phyloP scores from a whole-genome alignment of 495 filamentous ascomycete species.

The Aspergillus ostianus region DNA sequence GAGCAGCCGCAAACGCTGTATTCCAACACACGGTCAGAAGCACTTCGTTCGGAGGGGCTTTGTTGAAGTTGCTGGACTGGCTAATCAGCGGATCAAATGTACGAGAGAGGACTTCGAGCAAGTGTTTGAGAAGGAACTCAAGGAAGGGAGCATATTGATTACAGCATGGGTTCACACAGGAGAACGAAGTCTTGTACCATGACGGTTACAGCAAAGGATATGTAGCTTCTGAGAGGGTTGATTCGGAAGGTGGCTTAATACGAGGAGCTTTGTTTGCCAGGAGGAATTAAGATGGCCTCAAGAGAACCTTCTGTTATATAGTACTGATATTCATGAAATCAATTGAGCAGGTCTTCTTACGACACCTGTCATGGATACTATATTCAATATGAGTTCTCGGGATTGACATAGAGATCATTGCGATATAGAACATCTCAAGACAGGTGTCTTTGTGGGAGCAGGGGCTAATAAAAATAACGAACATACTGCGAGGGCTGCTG shows the following conservation, averaged over 20 bases:
- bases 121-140: background rate
- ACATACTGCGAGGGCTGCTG: no score
- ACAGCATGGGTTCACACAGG: constrained; percentile 6
- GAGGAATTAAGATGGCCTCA: background rate
- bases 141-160: constrained; percentile 1
- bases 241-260: background rate
- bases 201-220: constrained; percentile 2
- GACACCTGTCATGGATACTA: no score
- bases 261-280: background rate
- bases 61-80: constrained; percentile 3
- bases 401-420: no score
- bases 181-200: constrained; percentile 1
- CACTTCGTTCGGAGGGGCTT: constrained; percentile 8
- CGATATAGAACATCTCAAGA: no score
- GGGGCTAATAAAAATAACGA: no score
- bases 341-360: no score
- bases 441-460: no score
- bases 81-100: background rate
- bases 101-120: background rate
- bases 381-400: no score
- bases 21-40: background rate
- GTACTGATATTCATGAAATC: no score
- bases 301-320: no score
- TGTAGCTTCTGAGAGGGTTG: background rate
- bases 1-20: background rate